Evolutionary conservation across 768 basidiomycete genomes (phyloP).

Genomic region (Suillus plorans): DNA sequence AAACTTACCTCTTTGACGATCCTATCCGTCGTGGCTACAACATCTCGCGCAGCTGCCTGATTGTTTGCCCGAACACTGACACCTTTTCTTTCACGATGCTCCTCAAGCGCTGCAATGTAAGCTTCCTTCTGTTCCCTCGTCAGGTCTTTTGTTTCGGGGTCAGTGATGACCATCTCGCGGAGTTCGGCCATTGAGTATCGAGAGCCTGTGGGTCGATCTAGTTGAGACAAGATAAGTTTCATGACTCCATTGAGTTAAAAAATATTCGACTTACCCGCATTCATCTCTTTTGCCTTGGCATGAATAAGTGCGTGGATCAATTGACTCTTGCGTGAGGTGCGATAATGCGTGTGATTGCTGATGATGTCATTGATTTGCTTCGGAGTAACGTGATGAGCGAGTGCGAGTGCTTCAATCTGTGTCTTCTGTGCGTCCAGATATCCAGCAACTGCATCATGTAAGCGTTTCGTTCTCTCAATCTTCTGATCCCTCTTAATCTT

Average conservation of each 20-base stretch:
- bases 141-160: conserved; percentile 1
- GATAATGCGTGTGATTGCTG: too few relatives aligned
- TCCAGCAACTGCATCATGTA: not conserved
- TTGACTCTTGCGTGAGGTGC: not conserved
- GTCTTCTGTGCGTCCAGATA: not conserved
- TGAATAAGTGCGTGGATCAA: not conserved
- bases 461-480: not conserved
- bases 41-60: not conserved
- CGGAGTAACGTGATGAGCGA: not conserved
- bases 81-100: not conserved
- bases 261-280: not conserved
- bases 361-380: not conserved
- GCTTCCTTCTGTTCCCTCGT: not conserved
- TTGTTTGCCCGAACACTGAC: not conserved
- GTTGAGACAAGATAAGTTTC: not conserved
- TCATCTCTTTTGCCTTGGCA: conserved; percentile 8
- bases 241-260: not conserved
- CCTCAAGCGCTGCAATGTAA: not conserved
- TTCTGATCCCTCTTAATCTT: not conserved
- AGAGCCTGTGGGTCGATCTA: conserved; percentile 4
- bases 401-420: not conserved
- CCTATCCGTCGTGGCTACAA: not conserved
- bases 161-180: not conserved
- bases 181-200: not conserved
- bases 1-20: too few relatives aligned